Evolutionary conservation across 2,329 filamentous ascomycete species (phyloP).

Genomic region (Phoma herbarum): DNA sequence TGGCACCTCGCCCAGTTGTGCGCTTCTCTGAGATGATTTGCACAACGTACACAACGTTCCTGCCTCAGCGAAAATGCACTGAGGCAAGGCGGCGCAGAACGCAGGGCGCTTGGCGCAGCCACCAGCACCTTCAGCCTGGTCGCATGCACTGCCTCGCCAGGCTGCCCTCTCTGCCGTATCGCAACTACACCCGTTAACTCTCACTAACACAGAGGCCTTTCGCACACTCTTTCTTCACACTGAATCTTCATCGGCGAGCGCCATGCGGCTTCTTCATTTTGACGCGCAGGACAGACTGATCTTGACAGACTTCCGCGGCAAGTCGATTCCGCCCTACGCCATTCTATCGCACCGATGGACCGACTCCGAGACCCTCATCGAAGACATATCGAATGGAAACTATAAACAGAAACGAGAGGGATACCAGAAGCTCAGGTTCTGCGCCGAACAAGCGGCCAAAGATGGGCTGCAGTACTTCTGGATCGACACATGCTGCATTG

Average conservation of each 20-base stretch:
- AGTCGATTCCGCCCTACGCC: conserved; percentile 36
- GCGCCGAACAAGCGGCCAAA: conserved; percentile 27
- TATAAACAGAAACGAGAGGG: conserved; percentile 26
- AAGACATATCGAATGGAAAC: conserved; percentile 29
- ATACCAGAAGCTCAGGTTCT: conserved; percentile 33
- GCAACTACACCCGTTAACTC: neutral
- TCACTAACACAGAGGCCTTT: neutral
- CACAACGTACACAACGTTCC: neutral
- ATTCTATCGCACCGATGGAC: conserved; percentile 50
- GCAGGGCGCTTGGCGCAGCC: conserved; percentile 1
- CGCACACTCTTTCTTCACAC: neutral
- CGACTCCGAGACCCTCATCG: conserved; percentile 39
- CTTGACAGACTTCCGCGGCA: conserved; percentile 27
- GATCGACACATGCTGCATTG: conserved; percentile 9
- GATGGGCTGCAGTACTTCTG: conserved; percentile 30
- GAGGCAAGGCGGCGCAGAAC: conserved; percentile 3
- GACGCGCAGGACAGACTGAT: conserved; percentile 14
- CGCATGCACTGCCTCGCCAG: conserved; percentile 17
- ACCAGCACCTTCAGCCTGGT: conserved; percentile 11
- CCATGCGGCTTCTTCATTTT: conserved; percentile 26
- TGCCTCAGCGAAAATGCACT: neutral
- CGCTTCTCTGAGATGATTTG: conserved; percentile 4
- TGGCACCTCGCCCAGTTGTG: conserved; percentile 8
- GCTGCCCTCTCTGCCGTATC: conserved; percentile 8
- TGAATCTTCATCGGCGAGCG: neutral